A percentile compares a stretch with the other conserved stretches of the same genome.
Conservation (phyloP, 768 basidiomycete genomes). For the Kwoniella mangroviensis region DNA sequence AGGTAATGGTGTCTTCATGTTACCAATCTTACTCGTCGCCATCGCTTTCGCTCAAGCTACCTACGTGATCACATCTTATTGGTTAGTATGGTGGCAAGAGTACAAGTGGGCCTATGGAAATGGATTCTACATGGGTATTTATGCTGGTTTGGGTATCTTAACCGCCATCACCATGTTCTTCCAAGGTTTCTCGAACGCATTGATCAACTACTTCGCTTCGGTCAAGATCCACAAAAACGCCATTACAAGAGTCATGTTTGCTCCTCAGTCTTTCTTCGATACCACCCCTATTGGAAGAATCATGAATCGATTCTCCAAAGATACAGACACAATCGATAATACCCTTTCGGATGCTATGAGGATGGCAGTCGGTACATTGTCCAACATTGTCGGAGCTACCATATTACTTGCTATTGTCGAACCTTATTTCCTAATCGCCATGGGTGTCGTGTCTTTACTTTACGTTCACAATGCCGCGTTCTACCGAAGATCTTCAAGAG, state of each 20-base stretch:
- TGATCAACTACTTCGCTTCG: constrained; percentile 79
- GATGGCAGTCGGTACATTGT: constrained; percentile 65
- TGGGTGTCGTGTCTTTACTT: constrained; percentile 65
- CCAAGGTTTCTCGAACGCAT: constrained; percentile 66
- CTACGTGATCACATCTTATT: constrained; percentile 66
- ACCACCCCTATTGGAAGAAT: constrained; percentile 59
- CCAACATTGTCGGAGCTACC: constrained; percentile 72
- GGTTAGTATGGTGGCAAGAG: constrained; percentile 87
- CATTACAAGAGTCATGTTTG: constrained; percentile 64
- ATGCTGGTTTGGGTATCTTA: constrained; percentile 71
- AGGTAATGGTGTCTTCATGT: constrained; percentile 68
- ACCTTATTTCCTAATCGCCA: constrained; percentile 83
- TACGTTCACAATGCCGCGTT: constrained; percentile 77
- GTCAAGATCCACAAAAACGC: constrained; percentile 64
- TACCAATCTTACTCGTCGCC: constrained; percentile 70
- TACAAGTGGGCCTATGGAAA: constrained; percentile 57
- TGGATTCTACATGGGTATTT: constrained; percentile 73
- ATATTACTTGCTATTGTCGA: constrained; percentile 71
- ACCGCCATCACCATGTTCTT: constrained; percentile 73
- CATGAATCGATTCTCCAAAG: constrained; percentile 56
- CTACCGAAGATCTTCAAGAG: constrained; percentile 83
- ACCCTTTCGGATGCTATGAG: constrained; percentile 54
- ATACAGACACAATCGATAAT: constrained; percentile 57
- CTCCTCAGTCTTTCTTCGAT: constrained; percentile 78
- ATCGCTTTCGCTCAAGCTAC: constrained; percentile 71